Evolutionary conservation across 441 rosid species (phyloP), one percentile per base, ranked within the genome.

Genomic region (Flueggea neowawraea): DNA sequence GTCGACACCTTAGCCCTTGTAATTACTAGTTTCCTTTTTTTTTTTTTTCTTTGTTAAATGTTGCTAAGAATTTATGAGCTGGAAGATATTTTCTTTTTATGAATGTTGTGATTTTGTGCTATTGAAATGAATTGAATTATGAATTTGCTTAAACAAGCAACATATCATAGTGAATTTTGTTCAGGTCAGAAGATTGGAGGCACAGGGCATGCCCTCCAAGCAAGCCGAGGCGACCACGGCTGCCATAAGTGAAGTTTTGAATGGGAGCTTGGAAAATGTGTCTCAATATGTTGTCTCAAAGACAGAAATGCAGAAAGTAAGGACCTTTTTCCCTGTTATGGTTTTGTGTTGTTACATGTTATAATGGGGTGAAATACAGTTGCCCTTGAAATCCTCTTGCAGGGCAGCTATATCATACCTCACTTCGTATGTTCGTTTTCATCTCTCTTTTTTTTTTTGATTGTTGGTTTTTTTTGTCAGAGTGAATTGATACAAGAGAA

Each of bases 191-290:
- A 73, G 86, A 67, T 71, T 94, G 54, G 97, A 94, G 76, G 88
- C 89, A 0, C 80, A 89, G 61, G 99, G 95, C 14, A 75, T 94
- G 56, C 96, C 97, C 4, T 77, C 91, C 0, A 87, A 91, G 70
- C 99, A 94, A 67, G 97, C 96, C 10, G 97, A 94, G 80, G 98
- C 96, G 0, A 91, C 91, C 63, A 94, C 96, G 12, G 80, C 85
- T 16, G 89, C 95, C 1, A 85, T 94, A 4, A 94, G 89, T 0
- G 83, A 87, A 66, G 96, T 94, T 66, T 70, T 94, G 75, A 82
- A 87, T 58, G 95, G 87, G 54, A 90, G 96, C 71, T 81, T 94
- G 82, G 97, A 90, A 62, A 94, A 89, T 84, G 87, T 94, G 5
- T 71, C 90, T 6, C 84, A 84, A 48, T 85, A 89, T 48, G 87